Percentiles rank a stretch among this genome's conserved stretches.
Conservation (phyloP, 768 basidiomycete genomes). For the Coprinopsis marcescibilis region DNA sequence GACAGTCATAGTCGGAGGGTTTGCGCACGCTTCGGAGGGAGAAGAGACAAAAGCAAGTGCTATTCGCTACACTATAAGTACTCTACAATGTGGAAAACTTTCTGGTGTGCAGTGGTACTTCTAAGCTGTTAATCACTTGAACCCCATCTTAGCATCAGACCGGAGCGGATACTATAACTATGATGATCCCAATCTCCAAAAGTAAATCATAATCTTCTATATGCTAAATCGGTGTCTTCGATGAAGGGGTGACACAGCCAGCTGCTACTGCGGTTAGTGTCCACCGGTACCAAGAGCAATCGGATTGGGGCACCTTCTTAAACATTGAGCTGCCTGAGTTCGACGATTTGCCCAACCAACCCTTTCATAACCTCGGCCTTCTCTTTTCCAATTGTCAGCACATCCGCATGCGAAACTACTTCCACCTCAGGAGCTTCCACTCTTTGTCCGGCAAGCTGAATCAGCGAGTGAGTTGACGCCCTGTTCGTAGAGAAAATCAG, state of each 20-base stretch:
- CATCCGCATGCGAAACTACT: conserved; percentile 75
- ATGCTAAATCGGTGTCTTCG: no score
- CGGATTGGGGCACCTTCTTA: background rate
- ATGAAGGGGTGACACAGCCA: no score
- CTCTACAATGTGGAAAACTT: no score
- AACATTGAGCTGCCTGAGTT: conserved; percentile 9
- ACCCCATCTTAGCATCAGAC: no score
- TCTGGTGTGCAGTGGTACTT: no score
- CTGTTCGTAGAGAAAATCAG: background rate
- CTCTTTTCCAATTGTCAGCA: conserved; percentile 54
- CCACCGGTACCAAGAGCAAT: background rate
- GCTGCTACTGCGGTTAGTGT: no score
- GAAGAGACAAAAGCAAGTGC: background rate
- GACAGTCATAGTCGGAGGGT: no score
- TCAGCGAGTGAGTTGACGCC: background rate
- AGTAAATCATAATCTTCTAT: no score
- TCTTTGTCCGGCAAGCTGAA: conserved; percentile 56
- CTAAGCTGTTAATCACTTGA: no score
- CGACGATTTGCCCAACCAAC: conserved; percentile 63
- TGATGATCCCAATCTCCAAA: background rate
- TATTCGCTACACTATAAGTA: no score
- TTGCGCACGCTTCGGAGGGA: no score
- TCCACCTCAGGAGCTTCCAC: conserved; percentile 34
- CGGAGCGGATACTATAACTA: background rate
- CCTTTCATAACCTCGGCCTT: conserved; percentile 70